phyloP scores from a whole-genome alignment of 148 eudicot genomes.

The Chenopodium album region DNA sequence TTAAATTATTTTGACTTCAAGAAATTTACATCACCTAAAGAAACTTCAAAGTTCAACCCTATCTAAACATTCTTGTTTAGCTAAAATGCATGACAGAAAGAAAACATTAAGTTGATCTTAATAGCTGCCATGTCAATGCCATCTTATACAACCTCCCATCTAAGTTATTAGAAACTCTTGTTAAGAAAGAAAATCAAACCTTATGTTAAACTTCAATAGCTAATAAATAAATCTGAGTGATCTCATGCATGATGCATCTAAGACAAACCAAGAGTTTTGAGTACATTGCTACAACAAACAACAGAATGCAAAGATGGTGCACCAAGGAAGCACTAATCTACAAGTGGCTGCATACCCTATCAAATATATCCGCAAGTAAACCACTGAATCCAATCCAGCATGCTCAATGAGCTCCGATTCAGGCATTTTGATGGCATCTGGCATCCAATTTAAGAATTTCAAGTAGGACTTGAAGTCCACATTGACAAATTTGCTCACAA shows the following conservation, averaged over 20 bases:
- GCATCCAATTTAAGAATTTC: slow-evolving; percentile 91
- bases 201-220: neutral
- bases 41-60: neutral
- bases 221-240: neutral
- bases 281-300: neutral
- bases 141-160: neutral
- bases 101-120: neutral
- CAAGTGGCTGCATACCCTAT: slow-evolving; percentile 57
- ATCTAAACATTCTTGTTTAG: neutral
- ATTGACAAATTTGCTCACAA: slow-evolving; percentile 70
- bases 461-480: slow-evolving; percentile 76
- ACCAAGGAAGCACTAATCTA: neutral
- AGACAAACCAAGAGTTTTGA: neutral
- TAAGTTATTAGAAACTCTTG: neutral
- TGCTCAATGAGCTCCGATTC: slow-evolving; percentile 93
- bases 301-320: slow-evolving; percentile 2
- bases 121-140: neutral
- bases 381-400: slow-evolving; percentile 95
- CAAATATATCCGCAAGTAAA: slow-evolving; percentile 87
- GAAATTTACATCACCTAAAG: neutral
- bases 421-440: slow-evolving; percentile 91
- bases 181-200: neutral
- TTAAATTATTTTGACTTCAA: neutral
- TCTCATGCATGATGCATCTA: neutral
- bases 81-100: neutral